Evolutionary conservation across 179 eudicot species (phyloP), one percentile per base, ranked within the genome.

Genomic region (Spinacia oleracea): DNA sequence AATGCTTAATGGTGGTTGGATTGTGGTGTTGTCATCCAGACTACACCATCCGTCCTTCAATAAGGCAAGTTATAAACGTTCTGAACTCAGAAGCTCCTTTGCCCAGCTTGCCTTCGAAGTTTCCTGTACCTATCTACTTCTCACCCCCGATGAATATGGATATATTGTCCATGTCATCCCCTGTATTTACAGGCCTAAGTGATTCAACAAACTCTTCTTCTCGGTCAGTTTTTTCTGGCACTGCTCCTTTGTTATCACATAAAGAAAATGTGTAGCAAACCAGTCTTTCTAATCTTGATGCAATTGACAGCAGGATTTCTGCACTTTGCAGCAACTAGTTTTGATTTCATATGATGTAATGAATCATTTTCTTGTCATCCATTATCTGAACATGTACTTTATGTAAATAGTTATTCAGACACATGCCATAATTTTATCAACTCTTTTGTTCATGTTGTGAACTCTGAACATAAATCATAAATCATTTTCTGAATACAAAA

Each of bases 11-110:
- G 77, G 43, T 78, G 55, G 77, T 78, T 21, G 86, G 86, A 1
- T 66, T 83, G 10, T 83, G 83, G 83, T 83, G 86, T 75, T 71
- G 78, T 42, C 81, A 83, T 23, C 86, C 83, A 2, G 73, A 80
- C 35, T 14, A 27, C 32, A 29, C 58, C 1, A 8, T 34, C 20
- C 46, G 83, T 31, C 86, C 86, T 0, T 68, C 86, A 1, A 83
- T 83, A 6, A 83, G 68, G 55, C 78, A 78, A 78, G 70, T 32
- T 38, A 21, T 78, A 35, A 70, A 53, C 18, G 58, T 45, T 48
- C 70, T 78, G 21, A 78, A 66, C 32, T 38, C 5, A 6, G 65
- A 78, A 73, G 78, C 77, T 46, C 76, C 75, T 45, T 68, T 82
- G 65, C 86, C 84, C 0, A 68, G 4, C 32, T 72, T 84, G 29